A percentile compares a stretch with the other conserved stretches of the same genome.
phyloP scores from a whole-genome alignment of 2,329 filamentous ascomycete genomes.

The Colletotrichum lindemuthianum region DNA sequence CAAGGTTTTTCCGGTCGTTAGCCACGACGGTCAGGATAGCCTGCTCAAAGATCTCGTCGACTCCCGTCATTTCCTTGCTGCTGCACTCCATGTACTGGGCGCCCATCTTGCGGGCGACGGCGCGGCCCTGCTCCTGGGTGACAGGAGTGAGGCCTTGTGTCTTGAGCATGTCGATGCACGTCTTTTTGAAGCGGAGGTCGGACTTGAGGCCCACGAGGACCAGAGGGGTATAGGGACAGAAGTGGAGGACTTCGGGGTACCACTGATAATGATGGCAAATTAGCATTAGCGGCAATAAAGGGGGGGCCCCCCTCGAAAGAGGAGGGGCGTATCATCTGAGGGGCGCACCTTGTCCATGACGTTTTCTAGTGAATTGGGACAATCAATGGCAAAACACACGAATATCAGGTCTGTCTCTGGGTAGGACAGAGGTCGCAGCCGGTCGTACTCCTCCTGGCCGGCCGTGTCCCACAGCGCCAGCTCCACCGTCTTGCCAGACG shows the following conservation, averaged over 20 bases:
- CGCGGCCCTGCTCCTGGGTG: conserved; percentile 87
- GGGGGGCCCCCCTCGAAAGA: conserved; percentile 7
- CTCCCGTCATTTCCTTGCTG: conserved; percentile 95
- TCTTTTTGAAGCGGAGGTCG: conserved; percentile 93
- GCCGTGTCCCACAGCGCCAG: conserved; percentile 98
- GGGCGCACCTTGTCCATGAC: conserved; percentile 91
- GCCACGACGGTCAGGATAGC: conserved; percentile 91
- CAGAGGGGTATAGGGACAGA: conserved; percentile 96
- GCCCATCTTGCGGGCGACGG: conserved; percentile 92
- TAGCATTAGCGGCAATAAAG: conserved; percentile 41
- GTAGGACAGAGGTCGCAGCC: conserved; percentile 93
- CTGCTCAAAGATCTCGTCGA: conserved; percentile 94
- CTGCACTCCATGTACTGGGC: conserved; percentile 98
- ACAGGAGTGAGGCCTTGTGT: conserved; percentile 97
- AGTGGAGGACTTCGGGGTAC: conserved; percentile 99
- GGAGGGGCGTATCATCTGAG: conserved; percentile 18
- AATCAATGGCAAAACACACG: conserved; percentile 99
- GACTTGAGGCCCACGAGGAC: conserved; percentile 97
- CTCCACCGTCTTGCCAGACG: conserved; percentile 93
- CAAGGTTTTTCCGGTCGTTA: conserved; percentile 75
- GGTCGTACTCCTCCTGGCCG: conserved; percentile 98
- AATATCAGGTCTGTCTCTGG: conserved; percentile 98
- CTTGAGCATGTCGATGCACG: conserved; percentile 98
- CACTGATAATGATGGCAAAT: conserved; percentile 67
- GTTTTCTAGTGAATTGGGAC: conserved; percentile 97